These are phyloP conservation scores for Candida golubevii DNA, from an alignment of 805 yeast genomes.

Conservation along the genomic window DNA sequence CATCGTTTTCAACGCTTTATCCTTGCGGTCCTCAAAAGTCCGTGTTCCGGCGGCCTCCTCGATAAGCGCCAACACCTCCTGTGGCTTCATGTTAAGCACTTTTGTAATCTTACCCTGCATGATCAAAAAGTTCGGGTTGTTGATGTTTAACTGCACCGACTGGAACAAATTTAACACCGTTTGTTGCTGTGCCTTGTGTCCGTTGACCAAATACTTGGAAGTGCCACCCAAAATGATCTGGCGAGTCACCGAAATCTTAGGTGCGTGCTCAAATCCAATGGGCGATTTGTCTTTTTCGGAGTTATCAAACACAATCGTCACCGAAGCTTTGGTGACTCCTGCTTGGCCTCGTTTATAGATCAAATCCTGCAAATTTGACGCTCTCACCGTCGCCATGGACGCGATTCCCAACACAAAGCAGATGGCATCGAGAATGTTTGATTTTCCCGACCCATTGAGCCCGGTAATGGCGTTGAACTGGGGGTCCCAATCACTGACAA, in stretches of 20 bases:
- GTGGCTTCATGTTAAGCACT: constrained; percentile 92
- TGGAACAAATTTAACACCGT: constrained; percentile 88
- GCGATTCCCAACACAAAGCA: constrained; percentile 98
- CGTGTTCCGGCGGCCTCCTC: constrained; percentile 99
- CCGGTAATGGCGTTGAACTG: constrained; percentile 98
- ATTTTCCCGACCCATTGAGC: constrained; percentile 94
- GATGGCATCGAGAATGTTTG: constrained; percentile 93
- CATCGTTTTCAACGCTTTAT: constrained; percentile 88
- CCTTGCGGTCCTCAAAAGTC: constrained; percentile 90
- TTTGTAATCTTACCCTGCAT: constrained; percentile 99
- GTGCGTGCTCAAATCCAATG: constrained; percentile 73
- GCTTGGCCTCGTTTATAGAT: constrained; percentile 98
- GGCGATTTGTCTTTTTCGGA: constrained; percentile 73
- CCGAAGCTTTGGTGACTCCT: constrained; percentile 95
- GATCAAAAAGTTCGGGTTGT: constrained; percentile 93
- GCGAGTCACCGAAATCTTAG: constrained; percentile 84
- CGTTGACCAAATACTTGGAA: constrained; percentile 88
- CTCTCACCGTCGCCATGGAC: constrained; percentile 91
- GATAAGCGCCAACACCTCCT: constrained; percentile 81
- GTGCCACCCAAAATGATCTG: constrained; percentile 89
- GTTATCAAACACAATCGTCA: constrained; percentile 92
- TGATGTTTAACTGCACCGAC: constrained; percentile 91
- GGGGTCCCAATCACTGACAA: constrained; percentile 90
- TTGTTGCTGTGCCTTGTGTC: constrained; percentile 93
- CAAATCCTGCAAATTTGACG: constrained; percentile 86